These are phyloP conservation scores for Glycine latifolia DNA, from an alignment of 306 rosid genomes.

Conservation along the genomic window DNA sequence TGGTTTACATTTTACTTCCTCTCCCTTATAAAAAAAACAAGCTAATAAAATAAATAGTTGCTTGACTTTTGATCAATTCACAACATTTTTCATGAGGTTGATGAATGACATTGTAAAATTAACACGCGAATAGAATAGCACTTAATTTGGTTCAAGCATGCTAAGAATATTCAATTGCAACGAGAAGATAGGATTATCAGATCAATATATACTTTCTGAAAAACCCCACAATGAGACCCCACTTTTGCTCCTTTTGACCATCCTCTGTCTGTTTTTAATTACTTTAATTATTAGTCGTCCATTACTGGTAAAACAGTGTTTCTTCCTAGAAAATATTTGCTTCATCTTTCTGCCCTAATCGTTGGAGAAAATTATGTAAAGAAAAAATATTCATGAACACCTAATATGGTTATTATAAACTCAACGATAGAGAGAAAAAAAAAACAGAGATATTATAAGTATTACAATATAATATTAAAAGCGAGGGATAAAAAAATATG, in stretches of 20 bases:
- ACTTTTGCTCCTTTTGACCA: background rate
- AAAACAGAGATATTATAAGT: no score
- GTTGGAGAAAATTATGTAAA: background rate
- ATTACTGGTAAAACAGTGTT: background rate
- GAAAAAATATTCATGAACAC: no score
- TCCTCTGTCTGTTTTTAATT: background rate
- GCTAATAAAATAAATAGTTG: background rate
- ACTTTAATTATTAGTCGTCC: conserved; percentile 1
- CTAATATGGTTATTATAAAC: no score
- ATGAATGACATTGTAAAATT: background rate
- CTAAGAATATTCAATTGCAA: background rate
- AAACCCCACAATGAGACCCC: background rate
- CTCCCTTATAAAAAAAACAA: no score
- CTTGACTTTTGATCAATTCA: background rate
- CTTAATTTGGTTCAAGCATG: background rate
- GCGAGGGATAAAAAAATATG: no score
- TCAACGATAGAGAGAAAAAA: no score
- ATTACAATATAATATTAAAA: no score
- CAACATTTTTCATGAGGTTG: background rate
- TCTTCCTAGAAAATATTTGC: background rate
- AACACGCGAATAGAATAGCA: background rate
- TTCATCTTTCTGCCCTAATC: background rate
- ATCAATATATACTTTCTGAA: background rate
- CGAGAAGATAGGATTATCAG: background rate
- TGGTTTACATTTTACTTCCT: no score